A percentile compares a stretch with the other conserved stretches of the same genome.
These are phyloP conservation scores for Mycena sp. DNA, from an alignment of 1,284 basidiomycete genomes.

Conservation along the genomic window DNA sequence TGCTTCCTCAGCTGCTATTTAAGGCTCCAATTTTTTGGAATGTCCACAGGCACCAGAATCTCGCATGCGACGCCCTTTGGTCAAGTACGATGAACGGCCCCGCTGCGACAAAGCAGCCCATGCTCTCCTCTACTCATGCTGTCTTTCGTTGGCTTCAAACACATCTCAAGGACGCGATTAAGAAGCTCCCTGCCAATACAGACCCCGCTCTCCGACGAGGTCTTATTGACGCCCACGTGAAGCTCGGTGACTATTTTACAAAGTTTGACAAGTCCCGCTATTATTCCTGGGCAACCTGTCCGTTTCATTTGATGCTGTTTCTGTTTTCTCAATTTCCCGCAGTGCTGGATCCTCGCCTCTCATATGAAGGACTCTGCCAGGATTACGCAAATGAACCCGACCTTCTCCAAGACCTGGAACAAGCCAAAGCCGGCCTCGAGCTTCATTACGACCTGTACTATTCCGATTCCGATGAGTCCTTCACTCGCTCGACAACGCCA, in stretches of 20 bases:
- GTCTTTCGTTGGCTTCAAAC: conserved; percentile 36
- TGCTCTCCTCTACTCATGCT: no score
- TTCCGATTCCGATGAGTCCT: neutral
- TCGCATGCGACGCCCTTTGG: no score
- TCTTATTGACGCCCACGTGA: conserved; percentile 21
- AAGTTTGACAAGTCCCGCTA: conserved; percentile 28
- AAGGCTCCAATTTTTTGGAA: no score
- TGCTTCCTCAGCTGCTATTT: no score
- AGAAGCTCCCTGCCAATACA: neutral
- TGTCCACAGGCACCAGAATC: no score
- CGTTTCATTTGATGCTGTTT: conserved; percentile 20
- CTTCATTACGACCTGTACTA: conserved; percentile 28
- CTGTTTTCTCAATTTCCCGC: conserved; percentile 22
- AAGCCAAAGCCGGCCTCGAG: conserved; percentile 21
- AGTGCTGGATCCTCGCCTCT: conserved; percentile 32
- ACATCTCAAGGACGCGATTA: conserved; percentile 4
- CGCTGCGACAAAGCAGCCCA: no score
- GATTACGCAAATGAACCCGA: conserved; percentile 25
- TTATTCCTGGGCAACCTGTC: conserved; percentile 27
- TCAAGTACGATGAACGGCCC: no score
- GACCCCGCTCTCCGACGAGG: conserved; percentile 8
- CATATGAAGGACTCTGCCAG: conserved; percentile 17
- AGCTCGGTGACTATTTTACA: conserved; percentile 29
- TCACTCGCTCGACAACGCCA: neutral
- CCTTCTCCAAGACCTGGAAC: conserved; percentile 28